phyloP scores from a whole-genome alignment of 306 rosid species.

The Fragaria iinumae region DNA sequence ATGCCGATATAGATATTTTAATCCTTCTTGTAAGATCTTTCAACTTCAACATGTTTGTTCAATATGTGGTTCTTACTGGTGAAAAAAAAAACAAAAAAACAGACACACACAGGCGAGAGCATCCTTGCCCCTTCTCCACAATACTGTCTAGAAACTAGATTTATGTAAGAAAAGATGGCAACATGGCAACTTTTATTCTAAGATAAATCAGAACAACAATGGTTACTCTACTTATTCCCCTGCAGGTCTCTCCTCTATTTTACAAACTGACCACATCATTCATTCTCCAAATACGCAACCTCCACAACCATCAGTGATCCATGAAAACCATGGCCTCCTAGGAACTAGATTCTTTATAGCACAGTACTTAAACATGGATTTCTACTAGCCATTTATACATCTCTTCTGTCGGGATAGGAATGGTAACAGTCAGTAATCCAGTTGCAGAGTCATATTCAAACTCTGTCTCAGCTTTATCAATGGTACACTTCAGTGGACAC shows the following conservation, averaged over 20 bases:
- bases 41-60: too few species aligned
- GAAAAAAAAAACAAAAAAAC: too few species aligned
- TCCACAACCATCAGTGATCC: background rate
- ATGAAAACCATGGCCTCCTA: background rate
- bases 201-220: background rate
- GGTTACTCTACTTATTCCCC: background rate
- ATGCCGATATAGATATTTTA: too few species aligned
- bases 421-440: slow-evolving; percentile 55
- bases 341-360: background rate
- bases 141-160: background rate
- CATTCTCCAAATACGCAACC: background rate
- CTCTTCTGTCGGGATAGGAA: slow-evolving; percentile 55
- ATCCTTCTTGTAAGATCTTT: too few species aligned
- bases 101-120: too few species aligned
- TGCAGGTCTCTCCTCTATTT: background rate
- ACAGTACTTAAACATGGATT: slow-evolving; percentile 51
- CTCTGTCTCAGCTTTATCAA: slow-evolving; percentile 39
- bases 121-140: too few species aligned
- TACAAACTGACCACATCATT: background rate
- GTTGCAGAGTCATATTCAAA: slow-evolving; percentile 46
- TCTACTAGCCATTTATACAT: slow-evolving; percentile 66
- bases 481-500: slow-evolving; percentile 47
- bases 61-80: too few species aligned
- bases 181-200: background rate
- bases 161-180: background rate